These are phyloP conservation scores for Aotearoamyces nothofagi DNA, from an alignment of 2,329 filamentous ascomycete species.

Conservation along the genomic window DNA sequence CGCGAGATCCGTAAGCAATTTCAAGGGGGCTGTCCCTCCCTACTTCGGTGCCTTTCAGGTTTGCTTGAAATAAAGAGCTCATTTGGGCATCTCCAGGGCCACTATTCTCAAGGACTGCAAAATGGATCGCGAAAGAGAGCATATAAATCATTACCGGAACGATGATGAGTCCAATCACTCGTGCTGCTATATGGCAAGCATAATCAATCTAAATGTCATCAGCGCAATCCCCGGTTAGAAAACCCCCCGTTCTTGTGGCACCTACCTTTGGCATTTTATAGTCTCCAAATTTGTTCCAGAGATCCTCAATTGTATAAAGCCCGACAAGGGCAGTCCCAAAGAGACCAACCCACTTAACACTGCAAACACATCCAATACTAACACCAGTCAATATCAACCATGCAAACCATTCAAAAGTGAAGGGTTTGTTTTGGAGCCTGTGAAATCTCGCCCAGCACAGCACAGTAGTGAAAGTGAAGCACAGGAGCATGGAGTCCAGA, in stretches of 20 bases:
- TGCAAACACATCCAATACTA: conserved; percentile 95
- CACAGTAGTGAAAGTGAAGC: conserved; percentile 95
- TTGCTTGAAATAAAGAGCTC: conserved; percentile 98
- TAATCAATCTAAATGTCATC: conserved; percentile 36
- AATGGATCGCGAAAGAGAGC: conserved; percentile 90
- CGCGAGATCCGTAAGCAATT: conserved; percentile 74
- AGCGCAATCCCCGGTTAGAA: conserved; percentile 5
- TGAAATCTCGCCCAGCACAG: conserved; percentile 98
- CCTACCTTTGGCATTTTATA: conserved; percentile 72
- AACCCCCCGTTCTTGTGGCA: conserved; percentile 6
- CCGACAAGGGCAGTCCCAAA: conserved; percentile 93
- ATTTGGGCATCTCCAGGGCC: conserved; percentile 98
- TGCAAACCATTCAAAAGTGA: conserved; percentile 81
- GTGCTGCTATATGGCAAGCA: conserved; percentile 62
- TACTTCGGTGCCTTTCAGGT: conserved; percentile 83
- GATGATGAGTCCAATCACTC: conserved; percentile 75
- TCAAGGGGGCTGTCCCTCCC: conserved; percentile 91
- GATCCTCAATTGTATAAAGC: conserved; percentile 86
- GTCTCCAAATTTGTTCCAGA: conserved; percentile 97
- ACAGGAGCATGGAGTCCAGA: conserved; percentile 95
- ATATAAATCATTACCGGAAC: conserved; percentile 86
- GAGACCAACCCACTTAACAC: conserved; percentile 94
- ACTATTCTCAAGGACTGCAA: conserved; percentile 81
- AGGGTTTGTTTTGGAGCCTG: conserved; percentile 69
- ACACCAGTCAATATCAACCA: conserved; percentile 91